Conservation (phyloP, 2,329 filamentous ascomycete species). For the Capronia epimyces region DNA sequence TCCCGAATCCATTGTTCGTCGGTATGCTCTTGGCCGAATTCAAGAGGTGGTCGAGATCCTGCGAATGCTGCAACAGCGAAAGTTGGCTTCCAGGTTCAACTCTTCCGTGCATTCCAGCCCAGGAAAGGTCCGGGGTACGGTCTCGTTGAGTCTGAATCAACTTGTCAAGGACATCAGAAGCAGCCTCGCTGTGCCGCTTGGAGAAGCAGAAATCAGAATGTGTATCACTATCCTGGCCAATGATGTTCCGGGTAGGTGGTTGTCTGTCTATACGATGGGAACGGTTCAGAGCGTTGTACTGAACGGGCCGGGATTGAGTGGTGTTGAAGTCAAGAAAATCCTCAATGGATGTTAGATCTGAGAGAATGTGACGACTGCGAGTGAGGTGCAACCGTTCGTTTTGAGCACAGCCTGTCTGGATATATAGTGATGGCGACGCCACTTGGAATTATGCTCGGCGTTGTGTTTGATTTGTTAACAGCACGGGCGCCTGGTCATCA, state of each 20-base stretch:
- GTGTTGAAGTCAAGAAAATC: constrained; percentile 20
- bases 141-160: constrained; percentile 60
- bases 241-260: constrained; percentile 47
- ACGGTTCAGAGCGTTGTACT: constrained; percentile 24
- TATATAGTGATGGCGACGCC: no score
- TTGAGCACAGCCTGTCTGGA: not conserved
- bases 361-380: no score
- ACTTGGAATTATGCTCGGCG: no score
- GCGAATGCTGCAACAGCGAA: constrained; percentile 51
- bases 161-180: constrained; percentile 63
- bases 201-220: constrained; percentile 43
- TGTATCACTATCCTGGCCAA: constrained; percentile 46
- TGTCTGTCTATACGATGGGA: constrained; percentile 39
- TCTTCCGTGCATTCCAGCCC: constrained; percentile 30
- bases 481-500: no score
- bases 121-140: constrained; percentile 46
- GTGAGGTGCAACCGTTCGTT: not conserved
- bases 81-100: constrained; percentile 31
- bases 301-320: constrained; percentile 23
- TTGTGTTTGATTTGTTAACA: no score
- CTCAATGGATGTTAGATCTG: constrained; percentile 3
- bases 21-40: constrained; percentile 61
- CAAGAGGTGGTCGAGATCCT: constrained; percentile 64
- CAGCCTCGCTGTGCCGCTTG: constrained; percentile 53
- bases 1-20: constrained; percentile 54